phyloP scores from a whole-genome alignment of 73 alveolate species.

The Tetrahymena elliotti region DNA sequence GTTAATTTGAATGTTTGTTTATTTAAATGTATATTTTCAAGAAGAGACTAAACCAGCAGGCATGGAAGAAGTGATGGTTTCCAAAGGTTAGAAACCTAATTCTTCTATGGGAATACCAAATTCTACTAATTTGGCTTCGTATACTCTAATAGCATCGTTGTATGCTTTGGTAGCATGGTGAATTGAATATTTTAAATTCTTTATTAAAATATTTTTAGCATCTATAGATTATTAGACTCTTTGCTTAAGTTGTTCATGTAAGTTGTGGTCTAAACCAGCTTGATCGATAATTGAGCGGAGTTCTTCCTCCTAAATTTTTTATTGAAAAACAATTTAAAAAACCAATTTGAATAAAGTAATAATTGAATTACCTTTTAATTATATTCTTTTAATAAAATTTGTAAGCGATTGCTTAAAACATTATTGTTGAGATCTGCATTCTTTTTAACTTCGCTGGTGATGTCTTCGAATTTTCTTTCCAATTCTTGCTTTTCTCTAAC shows the following conservation, averaged over 20 bases:
- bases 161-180: constrained; percentile 96
- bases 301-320: constrained; percentile 52
- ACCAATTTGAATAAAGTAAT: not conserved
- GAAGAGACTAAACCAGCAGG: constrained; percentile 95
- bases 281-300: constrained; percentile 51
- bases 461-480: constrained; percentile 59
- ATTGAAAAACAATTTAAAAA: not conserved
- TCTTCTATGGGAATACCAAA: constrained; percentile 96
- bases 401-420: constrained; percentile 5
- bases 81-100: constrained; percentile 83
- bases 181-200: constrained; percentile 79
- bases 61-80: constrained; percentile 87
- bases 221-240: constrained; percentile 75
- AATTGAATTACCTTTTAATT: not conserved
- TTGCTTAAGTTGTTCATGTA: constrained; percentile 56
- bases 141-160: constrained; percentile 94
- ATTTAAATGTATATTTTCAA: constrained; percentile 23
- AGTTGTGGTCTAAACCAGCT: constrained; percentile 52
- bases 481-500: constrained; percentile 52
- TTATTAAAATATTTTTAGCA: constrained; percentile 63
- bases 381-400: constrained; percentile 11
- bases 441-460: constrained; percentile 30
- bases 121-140: constrained; percentile 93
- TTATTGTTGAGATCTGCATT: constrained; percentile 33
- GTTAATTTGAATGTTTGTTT: no score